Base-by-base conservation (phyloP, 2,329 filamentous ascomycete genomes). In the Xylariales sp. region DNA sequence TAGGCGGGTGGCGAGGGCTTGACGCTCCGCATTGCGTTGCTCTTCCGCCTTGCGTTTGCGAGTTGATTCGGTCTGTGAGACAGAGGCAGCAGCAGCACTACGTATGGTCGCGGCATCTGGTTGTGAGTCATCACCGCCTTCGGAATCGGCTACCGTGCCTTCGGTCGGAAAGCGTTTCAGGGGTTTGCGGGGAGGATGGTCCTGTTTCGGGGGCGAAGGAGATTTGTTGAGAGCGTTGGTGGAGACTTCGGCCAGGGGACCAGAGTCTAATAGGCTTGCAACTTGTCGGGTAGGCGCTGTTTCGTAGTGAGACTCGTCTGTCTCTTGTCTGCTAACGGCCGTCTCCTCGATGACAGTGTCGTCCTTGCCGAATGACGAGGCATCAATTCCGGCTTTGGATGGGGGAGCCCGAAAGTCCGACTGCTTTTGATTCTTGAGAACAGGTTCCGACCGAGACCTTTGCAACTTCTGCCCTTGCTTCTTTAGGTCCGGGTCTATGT, bases 81-180 rank as follows among this genome's bases (percentile, higher is more conserved):
- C 28, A 2, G 20, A 22, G 10, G 5, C 35, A 9, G 15, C 15
- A 7, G 20, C 5, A 8, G 16, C 8, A 19, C 8, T 37, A 16
- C 36, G 29, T 22, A 22, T 31, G 18, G 42, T 32, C 3, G 48
- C 41, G n/a, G 44, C 44, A 47, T 55, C 47, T n/a, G n/a, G n/a
- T n/a, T n/a, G n/a, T 29, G 49, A 58, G 5, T 60, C 57, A 24
- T 56, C 56, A 11, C 52, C 54, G 6, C 46, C 64, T 36, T 71
- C 66, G 3, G 71, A 74, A 48, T 67, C 66, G n/a, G 61, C 63
- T 10, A 70, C 54, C 43, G 68, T 65, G 46, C 62, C 56, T 37
- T 47, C 56, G 2, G 53, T 66, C 2, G 56, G 51, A 15, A 65
- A 57, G 5, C 65, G 56, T 33, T 53, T 53, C 1, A 66, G 42